These are phyloP conservation scores for Eucalyptus lansdowneana DNA, from an alignment of 345 rosid species.

Conservation along the genomic window DNA sequence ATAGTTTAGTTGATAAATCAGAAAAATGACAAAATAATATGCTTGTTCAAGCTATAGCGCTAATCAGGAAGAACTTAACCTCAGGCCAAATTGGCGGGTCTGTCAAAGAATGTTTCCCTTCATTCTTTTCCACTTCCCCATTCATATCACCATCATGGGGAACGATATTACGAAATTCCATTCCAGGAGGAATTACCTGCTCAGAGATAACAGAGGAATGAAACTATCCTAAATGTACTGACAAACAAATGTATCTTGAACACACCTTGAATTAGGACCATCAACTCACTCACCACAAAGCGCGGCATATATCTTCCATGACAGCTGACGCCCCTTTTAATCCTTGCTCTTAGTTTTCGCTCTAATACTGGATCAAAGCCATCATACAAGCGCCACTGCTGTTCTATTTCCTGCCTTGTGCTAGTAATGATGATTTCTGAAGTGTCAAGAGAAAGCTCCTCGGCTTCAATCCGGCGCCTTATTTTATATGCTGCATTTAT, in stretches of 20 bases:
- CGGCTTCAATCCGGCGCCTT: constrained; percentile 94
- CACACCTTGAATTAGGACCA: constrained; percentile 53
- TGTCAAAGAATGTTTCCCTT: constrained; percentile 40
- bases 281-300: constrained; percentile 61
- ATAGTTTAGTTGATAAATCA: not conserved
- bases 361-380: constrained; percentile 94
- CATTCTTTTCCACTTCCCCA: constrained; percentile 46
- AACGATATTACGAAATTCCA: constrained; percentile 81
- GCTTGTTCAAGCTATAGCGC: not conserved
- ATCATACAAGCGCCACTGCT: constrained; percentile 98
- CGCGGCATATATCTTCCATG: constrained; percentile 98
- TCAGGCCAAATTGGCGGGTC: constrained; percentile 83
- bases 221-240: constrained; percentile 44
- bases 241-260: constrained; percentile 68
- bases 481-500: constrained; percentile 86
- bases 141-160: constrained; percentile 66
- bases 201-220: constrained; percentile 12
- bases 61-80: constrained; percentile 18
- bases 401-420: constrained; percentile 91
- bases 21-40: not conserved
- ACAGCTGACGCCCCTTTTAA: constrained; percentile 90
- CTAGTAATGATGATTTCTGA: constrained; percentile 96
- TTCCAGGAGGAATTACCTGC: constrained; percentile 93
- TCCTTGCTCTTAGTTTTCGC: constrained; percentile 87
- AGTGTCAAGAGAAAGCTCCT: constrained; percentile 78